phyloP scores from a whole-genome alignment of 1,139 yeast genomes.

The Tardiomyces digboiensis region DNA sequence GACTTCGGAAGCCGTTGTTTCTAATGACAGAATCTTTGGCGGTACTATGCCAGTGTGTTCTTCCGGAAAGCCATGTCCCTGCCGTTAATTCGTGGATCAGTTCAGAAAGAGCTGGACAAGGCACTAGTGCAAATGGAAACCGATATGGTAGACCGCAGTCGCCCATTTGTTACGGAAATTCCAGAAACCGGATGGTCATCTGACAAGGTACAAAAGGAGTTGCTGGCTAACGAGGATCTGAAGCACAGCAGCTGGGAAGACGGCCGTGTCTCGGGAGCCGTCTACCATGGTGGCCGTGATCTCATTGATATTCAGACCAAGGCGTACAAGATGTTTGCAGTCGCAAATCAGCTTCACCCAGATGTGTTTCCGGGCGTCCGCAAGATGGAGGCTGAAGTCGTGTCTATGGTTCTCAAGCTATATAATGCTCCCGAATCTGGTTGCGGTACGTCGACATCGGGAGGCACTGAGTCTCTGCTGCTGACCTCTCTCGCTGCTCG shows the following conservation, averaged over 20 bases:
- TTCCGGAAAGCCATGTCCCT: conserved; percentile 4
- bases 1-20: background rate
- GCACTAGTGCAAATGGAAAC: conserved; percentile 9
- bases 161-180: conserved; percentile 7
- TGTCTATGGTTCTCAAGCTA: conserved; percentile 74
- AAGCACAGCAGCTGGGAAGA: conserved; percentile 71
- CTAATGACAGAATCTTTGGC: conserved; percentile 1
- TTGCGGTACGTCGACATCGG: conserved; percentile 89
- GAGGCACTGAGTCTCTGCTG: conserved; percentile 92
- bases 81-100: conserved; percentile 8
- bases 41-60: background rate
- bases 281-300: conserved; percentile 86
- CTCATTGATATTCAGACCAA: conserved; percentile 61
- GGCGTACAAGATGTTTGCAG: conserved; percentile 69
- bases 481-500: conserved; percentile 82
- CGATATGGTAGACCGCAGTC: conserved; percentile 10
- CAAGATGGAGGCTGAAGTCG: conserved; percentile 94
- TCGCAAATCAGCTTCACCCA: conserved; percentile 93
- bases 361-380: conserved; percentile 96
- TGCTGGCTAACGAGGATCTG: conserved; percentile 31
- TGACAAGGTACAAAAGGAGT: conserved; percentile 35
- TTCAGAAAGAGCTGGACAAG: conserved; percentile 8
- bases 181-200: conserved; percentile 37
- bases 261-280: conserved; percentile 92
- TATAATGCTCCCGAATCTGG: conserved; percentile 66